phyloP scores from a whole-genome alignment of 352 stramenopile genomes.

The Peronosclerospora sorghi region DNA sequence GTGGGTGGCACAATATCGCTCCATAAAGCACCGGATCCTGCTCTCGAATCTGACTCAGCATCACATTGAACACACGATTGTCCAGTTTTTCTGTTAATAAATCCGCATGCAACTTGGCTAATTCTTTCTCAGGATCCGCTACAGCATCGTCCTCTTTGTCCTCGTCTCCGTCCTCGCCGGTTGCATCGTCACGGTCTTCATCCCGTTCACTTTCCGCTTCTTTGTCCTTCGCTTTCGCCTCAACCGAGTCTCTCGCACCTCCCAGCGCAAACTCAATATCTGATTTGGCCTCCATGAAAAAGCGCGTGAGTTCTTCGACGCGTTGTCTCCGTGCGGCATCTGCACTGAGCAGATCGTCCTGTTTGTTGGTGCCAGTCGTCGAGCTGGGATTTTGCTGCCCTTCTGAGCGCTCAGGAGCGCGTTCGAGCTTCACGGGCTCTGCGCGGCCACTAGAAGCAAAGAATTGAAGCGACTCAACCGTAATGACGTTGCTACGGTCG shows the following conservation, averaged over 20 bases:
- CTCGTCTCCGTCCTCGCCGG: conserved; percentile 46
- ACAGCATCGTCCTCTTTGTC: conserved; percentile 30
- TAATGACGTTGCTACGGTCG: conserved; percentile 67
- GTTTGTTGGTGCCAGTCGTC: conserved; percentile 18
- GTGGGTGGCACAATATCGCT: conserved; percentile 72
- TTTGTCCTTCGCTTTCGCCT: conserved; percentile 58
- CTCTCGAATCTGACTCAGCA: conserved; percentile 71
- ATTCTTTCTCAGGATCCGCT: conserved; percentile 30
- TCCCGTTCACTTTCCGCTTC: conserved; percentile 54
- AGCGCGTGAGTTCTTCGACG: conserved; percentile 79
- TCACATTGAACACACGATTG: conserved; percentile 60
- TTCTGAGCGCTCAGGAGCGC: conserved; percentile 33
- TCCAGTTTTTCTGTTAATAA: conserved; percentile 64
- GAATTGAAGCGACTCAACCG: conserved; percentile 59
- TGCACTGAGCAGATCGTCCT: conserved; percentile 60
- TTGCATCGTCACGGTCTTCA: conserved; percentile 39
- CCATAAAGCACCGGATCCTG: conserved; percentile 73
- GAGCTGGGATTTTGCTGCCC: conserved; percentile 20
- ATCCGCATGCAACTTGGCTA: conserved; percentile 37
- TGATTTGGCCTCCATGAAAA: conserved; percentile 86
- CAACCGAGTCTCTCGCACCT: conserved; percentile 52
- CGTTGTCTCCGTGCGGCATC: conserved; percentile 67
- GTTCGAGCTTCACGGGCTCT: conserved; percentile 67
- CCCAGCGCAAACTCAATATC: conserved; percentile 83
- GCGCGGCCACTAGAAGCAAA: conserved; percentile 44